Base-by-base conservation (phyloP, 257 asterid genomes). In the Nicotiana tomentosiformis region DNA sequence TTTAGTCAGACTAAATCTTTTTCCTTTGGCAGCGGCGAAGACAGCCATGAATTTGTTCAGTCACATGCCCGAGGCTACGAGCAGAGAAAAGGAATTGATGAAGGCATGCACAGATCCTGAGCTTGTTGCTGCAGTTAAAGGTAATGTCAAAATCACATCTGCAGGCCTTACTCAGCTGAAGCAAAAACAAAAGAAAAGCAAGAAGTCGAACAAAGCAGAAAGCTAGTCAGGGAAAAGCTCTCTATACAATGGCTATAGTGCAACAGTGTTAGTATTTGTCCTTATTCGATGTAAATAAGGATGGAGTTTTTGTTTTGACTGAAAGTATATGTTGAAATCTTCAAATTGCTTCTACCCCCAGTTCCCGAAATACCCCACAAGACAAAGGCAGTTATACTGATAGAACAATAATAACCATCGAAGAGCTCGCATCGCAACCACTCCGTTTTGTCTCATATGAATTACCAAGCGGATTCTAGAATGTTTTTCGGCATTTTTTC, bases 31-130 rank as follows among this genome's bases (percentile, higher is more conserved):
- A 95, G 99, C 99, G 89, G 99, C 96, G 18, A 96, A 96, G 88
- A 91, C 93, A 3, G 95, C 97, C 32, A 93, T 94, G 94, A 92
- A 88, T 87, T 89, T 94, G 90, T 96, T 94, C 76, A 83, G 91
- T 82, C 98, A 92, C 87, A 90, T 91, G 90, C 77, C 91, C 0
- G 99, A 94, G 84, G 91, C 99, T 20, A 86, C 95, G 30, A 86
- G 67, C 68, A 89, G 99, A 86, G 99, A 96, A 88, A 96, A 93
- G 90, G 99, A 95, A 88, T 61, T 95, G 84, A 95, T 95, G 97
- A 95, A 95, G 92, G 98, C 95, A 11, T 94, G 98, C 91, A 94
- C 99, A n/a, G 99, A 95, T 84, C 93, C 98, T 37, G 99, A 96
- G 87, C 97, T 96, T 53, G 93, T 93, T 83, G 98, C 99, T 85